Evolutionary conservation across 192 early-diverging fungal species (phyloP).

Genomic region (Gamsiella multidivaricata): DNA sequence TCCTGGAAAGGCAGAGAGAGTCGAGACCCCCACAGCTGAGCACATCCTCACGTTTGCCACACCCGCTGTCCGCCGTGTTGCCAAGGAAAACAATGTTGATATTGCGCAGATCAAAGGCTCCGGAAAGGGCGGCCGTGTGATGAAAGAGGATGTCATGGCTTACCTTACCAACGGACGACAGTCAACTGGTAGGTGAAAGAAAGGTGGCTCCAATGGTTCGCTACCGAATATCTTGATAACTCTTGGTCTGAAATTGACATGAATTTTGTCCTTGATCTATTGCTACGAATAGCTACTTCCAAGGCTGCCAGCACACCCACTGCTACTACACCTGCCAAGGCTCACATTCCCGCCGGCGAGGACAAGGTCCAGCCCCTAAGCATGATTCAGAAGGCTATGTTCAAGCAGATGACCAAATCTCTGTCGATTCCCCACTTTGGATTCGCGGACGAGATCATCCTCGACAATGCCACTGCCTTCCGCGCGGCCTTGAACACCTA

Average conservation of each 20-base stretch:
- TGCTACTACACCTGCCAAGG: slow-evolving; percentile 31
- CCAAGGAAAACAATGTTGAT: slow-evolving; percentile 83
- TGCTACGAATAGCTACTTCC: slow-evolving; percentile 33
- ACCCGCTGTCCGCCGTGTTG: slow-evolving; percentile 90
- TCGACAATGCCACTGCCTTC: slow-evolving; percentile 75
- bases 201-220: neutral
- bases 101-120: slow-evolving; percentile 77
- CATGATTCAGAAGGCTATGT: slow-evolving; percentile 97
- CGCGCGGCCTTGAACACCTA: slow-evolving; percentile 75
- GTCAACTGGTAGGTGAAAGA: slow-evolving; percentile 18
- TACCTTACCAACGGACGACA: slow-evolving; percentile 57
- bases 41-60: slow-evolving; percentile 72
- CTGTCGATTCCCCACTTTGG: slow-evolving; percentile 94
- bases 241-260: too few relatives aligned
- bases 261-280: too few relatives aligned
- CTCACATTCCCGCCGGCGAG: slow-evolving; percentile 44
- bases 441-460: slow-evolving; percentile 89
- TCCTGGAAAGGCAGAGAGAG: slow-evolving; percentile 10
- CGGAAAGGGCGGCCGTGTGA: slow-evolving; percentile 87
- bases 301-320: slow-evolving; percentile 38
- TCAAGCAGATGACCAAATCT: slow-evolving; percentile 93
- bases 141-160: slow-evolving; percentile 90
- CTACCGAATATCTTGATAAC: too few relatives aligned
- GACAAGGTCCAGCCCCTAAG: slow-evolving; percentile 77
- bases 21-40: slow-evolving; percentile 34